Conservation (phyloP, 2,329 filamentous ascomycete genomes). For the Penicillium hesseltinei region DNA sequence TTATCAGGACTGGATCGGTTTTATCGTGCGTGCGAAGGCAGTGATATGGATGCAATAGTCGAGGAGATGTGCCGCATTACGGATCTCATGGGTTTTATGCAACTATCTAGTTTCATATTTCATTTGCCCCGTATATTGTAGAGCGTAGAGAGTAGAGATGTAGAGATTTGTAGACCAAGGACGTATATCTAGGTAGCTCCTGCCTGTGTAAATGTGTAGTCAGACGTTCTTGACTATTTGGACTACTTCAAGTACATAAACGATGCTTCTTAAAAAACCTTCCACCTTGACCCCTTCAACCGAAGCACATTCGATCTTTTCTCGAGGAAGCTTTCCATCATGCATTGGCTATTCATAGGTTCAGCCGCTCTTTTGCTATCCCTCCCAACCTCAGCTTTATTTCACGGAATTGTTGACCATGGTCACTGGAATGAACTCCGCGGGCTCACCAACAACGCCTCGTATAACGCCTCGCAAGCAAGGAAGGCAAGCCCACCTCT, state of each 20-base stretch:
- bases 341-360: constrained; percentile 7
- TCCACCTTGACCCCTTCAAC: not conserved
- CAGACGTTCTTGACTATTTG: not conserved
- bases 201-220: not conserved
- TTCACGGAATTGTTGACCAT: constrained; percentile 2
- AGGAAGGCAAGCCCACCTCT: constrained; percentile 15
- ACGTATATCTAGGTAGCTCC: not conserved
- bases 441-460: not conserved
- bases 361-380: constrained; percentile 1
- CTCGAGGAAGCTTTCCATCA: not conserved
- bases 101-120: not conserved
- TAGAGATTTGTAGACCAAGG: no score
- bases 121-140: not conserved
- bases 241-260: not conserved
- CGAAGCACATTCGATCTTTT: constrained; percentile 5
- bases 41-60: not conserved
- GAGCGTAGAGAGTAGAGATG: not conserved
- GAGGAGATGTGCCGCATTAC: not conserved
- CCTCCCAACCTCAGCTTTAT: constrained; percentile 6
- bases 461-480: not conserved
- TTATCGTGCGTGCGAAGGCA: not conserved
- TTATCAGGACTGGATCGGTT: not conserved
- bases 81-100: not conserved
- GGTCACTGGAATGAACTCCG: constrained; percentile 19
- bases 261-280: not conserved